Evolutionary conservation across 306 rosid species (phyloP).

Genomic region (Luffa aegyptiaca): DNA sequence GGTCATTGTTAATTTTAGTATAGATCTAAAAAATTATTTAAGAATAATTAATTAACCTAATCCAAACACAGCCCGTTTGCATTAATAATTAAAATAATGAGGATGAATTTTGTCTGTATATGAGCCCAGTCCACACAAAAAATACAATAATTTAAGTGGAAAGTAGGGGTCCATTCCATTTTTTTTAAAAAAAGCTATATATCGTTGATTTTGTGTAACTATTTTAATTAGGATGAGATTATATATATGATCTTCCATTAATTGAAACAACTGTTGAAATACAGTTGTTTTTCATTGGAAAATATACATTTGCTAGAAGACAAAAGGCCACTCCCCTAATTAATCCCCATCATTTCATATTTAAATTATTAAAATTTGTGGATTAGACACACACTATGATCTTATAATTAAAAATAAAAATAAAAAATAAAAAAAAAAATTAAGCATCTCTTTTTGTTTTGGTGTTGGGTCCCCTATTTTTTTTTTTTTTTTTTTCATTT

Average conservation of each 20-base stretch:
- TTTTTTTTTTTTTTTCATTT: not conserved
- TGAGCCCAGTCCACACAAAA: not conserved
- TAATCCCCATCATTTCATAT: not conserved
- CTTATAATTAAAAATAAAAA: too few species aligned
- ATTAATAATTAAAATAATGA: not conserved
- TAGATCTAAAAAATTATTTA: not conserved
- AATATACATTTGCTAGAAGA: not conserved
- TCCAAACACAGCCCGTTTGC: not conserved
- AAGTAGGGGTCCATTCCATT: conserved; percentile 6
- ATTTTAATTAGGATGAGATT: not conserved
- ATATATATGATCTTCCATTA: not conserved
- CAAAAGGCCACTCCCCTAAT: not conserved
- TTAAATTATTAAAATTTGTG: not conserved
- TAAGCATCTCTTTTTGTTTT: not conserved
- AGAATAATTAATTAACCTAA: not conserved
- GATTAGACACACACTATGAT: not conserved
- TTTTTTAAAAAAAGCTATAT: not conserved
- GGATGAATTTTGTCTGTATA: not conserved
- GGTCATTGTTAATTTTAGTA: not conserved
- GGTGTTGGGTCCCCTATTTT: not conserved
- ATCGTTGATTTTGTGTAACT: not conserved
- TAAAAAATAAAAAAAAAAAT: too few species aligned
- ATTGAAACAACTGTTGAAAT: not conserved
- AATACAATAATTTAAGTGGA: not conserved
- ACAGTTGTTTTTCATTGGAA: conserved; percentile 7